Base-by-base conservation (phyloP, 371 early-diverging fungal species). In the Mucor sp. region DNA sequence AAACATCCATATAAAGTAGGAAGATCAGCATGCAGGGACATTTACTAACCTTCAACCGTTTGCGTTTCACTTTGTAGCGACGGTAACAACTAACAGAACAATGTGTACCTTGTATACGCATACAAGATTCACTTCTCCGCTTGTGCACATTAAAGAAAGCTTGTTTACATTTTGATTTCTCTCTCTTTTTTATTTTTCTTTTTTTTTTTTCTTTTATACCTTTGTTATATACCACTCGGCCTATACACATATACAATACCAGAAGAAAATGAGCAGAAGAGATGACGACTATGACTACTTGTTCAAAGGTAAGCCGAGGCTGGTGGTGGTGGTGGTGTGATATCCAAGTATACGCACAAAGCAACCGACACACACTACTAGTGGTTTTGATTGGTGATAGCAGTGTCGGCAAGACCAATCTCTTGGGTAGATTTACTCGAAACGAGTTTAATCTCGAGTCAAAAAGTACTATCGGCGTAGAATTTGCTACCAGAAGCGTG, bases 371-470 rank as follows among this genome's bases (percentile, higher is more conserved):
- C 33, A 33, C 33, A 33, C 8, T 30, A 50, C 7, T 69, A 95
- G 99, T 99, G 81, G 99, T 99, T 14, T 88, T 99, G 62, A 99
- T 99, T 85, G 99, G 99, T 56, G 99, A 99, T 81, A 97, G 99
- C 17, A 98, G 99, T 37, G 99, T 99, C 70, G 99, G 99, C 66
- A 99, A 99, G 82, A 99, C 99, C 74, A 99, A 99, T 82, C 92
- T 99, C 28, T 90, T 99, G 63, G 91, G 95, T 66, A 91, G 98
- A 70, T 98, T 99, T 79, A 98, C 99, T 25, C 90, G 97, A 65
- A 95, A 98, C 80, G 98, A 97, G 80, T 99, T 99, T 85, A 94
- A 93, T 79, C 81, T 96, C 69, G 97, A 97, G 72, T 95, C 97
- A 63, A 99, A 99, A 81, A 97, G 99, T 47, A 99, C 99, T 56